Evolutionary conservation across 208 protist genomes (phyloP).

Genomic region (Phytomonas sp.): DNA sequence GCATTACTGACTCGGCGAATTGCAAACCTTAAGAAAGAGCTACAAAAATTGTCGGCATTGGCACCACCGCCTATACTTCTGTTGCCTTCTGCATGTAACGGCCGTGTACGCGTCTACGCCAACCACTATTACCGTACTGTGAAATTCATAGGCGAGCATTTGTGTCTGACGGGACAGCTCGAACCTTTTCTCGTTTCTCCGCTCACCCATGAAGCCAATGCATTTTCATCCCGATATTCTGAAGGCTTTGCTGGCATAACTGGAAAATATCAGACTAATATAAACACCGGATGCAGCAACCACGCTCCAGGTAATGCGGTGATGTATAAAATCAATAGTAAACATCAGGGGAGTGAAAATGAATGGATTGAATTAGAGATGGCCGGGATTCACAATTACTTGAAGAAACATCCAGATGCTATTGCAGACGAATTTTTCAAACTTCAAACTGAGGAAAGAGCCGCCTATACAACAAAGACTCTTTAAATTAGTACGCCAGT

Average conservation of each 20-base stretch:
- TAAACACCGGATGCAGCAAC: background rate
- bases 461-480: background rate
- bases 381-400: background rate
- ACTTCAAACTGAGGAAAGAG: background rate
- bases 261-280: background rate
- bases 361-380: background rate
- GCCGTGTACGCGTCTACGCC: constrained; percentile 29
- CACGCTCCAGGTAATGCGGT: background rate
- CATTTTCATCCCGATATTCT: background rate
- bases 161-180: constrained; percentile 19
- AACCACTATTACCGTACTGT: constrained; percentile 46
- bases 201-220: background rate
- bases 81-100: constrained; percentile 40
- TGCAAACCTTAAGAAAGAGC: background rate
- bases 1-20: background rate
- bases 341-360: background rate
- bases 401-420: background rate
- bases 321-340: background rate
- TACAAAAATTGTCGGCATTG: background rate
- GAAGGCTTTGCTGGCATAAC: background rate
- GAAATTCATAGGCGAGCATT: constrained; percentile 60
- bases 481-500: background rate
- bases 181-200: background rate
- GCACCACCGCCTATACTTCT: constrained; percentile 21
- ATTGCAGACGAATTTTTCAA: background rate